A percentile compares a stretch with the other conserved stretches of the same genome.
Evolutionary conservation across 257 asterid species (phyloP).

Genomic region (Anisodus acutangulus): DNA sequence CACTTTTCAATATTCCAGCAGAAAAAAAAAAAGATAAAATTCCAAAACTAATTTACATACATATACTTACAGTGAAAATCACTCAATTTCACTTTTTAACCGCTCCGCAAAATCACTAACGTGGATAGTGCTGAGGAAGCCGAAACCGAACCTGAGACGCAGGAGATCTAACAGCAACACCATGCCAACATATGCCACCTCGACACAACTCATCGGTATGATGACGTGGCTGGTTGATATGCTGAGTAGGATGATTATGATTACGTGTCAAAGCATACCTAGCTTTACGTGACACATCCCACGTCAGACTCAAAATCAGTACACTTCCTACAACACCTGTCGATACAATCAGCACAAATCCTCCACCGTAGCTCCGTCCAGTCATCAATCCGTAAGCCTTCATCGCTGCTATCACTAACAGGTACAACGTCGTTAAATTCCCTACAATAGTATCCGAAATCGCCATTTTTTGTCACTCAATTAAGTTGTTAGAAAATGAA

Average conservation of each 20-base stretch:
- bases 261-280: constrained; percentile 51
- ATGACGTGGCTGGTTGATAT: constrained; percentile 39
- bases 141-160: constrained; percentile 92
- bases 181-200: constrained; percentile 99
- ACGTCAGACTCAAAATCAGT: constrained; percentile 62
- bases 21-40: background rate
- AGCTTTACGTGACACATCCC: constrained; percentile 91
- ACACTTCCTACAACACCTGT: constrained; percentile 65
- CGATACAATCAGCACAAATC: constrained; percentile 69
- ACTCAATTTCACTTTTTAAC: background rate
- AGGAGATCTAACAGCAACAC: constrained; percentile 89
- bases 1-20: background rate
- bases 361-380: constrained; percentile 76
- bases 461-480: constrained; percentile 51
- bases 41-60: constrained; percentile 19
- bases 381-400: constrained; percentile 78
- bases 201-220: constrained; percentile 77
- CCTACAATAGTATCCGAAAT: constrained; percentile 86
- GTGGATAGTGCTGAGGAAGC: constrained; percentile 63
- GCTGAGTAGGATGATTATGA: background rate
- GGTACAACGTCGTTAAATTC: constrained; percentile 70
- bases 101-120: background rate
- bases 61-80: constrained; percentile 21
- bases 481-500: constrained; percentile 10
- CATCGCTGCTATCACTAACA: constrained; percentile 64